Evolutionary conservation across 176 grass and related monocot genomes (phyloP).

Genomic region (Oryza rufipogon): DNA sequence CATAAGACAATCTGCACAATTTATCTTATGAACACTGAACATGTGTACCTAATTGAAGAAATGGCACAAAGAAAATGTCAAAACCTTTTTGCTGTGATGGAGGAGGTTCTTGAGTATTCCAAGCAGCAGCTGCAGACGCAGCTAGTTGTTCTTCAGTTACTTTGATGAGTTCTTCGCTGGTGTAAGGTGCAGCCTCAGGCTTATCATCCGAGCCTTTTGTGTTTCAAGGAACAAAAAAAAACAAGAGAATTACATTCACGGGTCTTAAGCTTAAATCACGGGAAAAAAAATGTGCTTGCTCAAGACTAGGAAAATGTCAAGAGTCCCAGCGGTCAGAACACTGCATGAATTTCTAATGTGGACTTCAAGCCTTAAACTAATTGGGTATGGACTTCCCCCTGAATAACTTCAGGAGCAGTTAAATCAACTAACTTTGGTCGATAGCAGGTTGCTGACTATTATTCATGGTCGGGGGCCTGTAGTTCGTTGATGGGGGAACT

Average conservation of each 20-base stretch:
- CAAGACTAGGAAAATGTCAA: neutral
- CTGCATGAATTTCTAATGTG: conserved; percentile 2
- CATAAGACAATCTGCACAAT: neutral
- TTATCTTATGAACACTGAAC: conserved; percentile 4
- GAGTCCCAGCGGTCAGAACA: conserved; percentile 7
- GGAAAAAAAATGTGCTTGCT: neutral
- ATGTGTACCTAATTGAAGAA: conserved; percentile 10
- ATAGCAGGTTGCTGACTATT: conserved; percentile 53
- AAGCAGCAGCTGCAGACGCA: conserved; percentile 55
- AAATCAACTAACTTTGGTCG: conserved; percentile 63
- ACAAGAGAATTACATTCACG: neutral
- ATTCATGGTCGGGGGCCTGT: conserved; percentile 50
- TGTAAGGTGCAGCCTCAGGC: conserved; percentile 51
- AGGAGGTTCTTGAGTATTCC: conserved; percentile 33
- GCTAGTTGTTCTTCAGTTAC: conserved; percentile 79
- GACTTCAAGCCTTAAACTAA: neutral
- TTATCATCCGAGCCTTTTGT: conserved; percentile 57
- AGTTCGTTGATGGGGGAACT: conserved; percentile 55
- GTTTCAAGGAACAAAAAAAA: neutral
- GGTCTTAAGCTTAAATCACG: neutral
- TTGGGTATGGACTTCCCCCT: too few species aligned
- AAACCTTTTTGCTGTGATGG: conserved; percentile 58
- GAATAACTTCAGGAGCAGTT: too few species aligned
- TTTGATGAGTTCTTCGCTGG: conserved; percentile 88
- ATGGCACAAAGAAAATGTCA: conserved; percentile 9